These are phyloP conservation scores for Nematodospora anomalae DNA, from an alignment of 1,139 yeast species.

Conservation along the genomic window DNA sequence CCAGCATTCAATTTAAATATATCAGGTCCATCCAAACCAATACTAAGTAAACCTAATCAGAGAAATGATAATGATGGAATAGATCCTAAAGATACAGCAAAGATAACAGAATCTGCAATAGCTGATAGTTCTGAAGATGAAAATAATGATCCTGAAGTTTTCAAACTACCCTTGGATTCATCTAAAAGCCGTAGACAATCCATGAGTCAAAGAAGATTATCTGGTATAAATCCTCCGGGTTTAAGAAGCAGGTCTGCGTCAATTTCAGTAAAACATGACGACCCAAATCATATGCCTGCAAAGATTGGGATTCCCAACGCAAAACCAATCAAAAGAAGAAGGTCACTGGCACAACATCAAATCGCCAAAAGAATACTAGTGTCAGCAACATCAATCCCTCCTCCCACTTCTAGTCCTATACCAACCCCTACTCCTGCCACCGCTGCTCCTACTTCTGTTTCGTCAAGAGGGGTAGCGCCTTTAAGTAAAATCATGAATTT, in stretches of 20 bases:
- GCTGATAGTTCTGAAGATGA: slow-evolving; percentile 20
- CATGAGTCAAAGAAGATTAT: slow-evolving; percentile 33
- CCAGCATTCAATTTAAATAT: slow-evolving; percentile 10
- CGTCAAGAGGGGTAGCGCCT: slow-evolving; percentile 6
- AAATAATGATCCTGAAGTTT: slow-evolving; percentile 33
- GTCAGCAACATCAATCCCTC: neutral
- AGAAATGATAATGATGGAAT: slow-evolving; percentile 21
- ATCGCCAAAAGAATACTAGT: slow-evolving; percentile 2
- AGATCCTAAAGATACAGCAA: slow-evolving; percentile 33
- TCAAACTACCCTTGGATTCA: slow-evolving; percentile 26
- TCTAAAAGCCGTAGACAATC: slow-evolving; percentile 26
- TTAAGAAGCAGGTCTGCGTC: slow-evolving; percentile 34
- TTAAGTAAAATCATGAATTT: slow-evolving; percentile 7
- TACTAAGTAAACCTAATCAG: slow-evolving; percentile 1
- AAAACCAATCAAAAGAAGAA: slow-evolving; percentile 31
- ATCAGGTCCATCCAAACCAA: slow-evolving; percentile 4
- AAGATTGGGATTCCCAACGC: slow-evolving; percentile 40
- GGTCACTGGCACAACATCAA: slow-evolving; percentile 23
- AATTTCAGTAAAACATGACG: slow-evolving; percentile 17
- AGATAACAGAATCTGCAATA: slow-evolving; percentile 13
- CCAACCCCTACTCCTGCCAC: slow-evolving; percentile 2
- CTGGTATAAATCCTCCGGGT: slow-evolving; percentile 34
- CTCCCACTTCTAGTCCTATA: neutral
- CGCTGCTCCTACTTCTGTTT: neutral
- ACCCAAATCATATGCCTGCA: slow-evolving; percentile 26